Conservation (phyloP, 2,329 filamentous ascomycete species). For the Aspergillus sp. region DNA sequence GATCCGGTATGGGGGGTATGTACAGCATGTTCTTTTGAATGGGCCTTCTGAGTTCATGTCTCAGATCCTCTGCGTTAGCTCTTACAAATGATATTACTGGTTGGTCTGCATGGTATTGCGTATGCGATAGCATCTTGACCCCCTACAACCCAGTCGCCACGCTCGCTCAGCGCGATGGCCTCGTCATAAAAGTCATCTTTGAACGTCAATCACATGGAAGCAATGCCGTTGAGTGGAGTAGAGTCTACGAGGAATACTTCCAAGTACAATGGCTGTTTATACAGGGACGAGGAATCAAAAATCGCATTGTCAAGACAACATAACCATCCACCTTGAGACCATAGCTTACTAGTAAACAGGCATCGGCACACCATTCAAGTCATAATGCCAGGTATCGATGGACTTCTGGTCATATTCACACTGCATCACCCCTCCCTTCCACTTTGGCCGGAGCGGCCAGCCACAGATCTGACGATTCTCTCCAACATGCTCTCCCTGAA, state of each 20-base stretch:
- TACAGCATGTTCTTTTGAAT: no score
- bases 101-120: no score
- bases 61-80: no score
- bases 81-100: no score
- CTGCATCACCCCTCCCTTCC: conserved; percentile 16
- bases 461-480: conserved; percentile 36
- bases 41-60: no score
- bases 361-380: conserved; percentile 15
- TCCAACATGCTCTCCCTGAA: conserved; percentile 28
- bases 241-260: no score
- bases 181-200: no score
- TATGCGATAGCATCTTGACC: no score
- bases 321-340: background rate
- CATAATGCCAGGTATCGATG: conserved; percentile 16
- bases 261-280: no score
- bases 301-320: background rate
- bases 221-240: conserved; percentile 5
- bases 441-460: conserved; percentile 34
- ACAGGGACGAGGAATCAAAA: no score
- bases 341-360: conserved; percentile 12
- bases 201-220: no score
- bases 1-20: no score
- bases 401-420: conserved; percentile 17
- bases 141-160: conserved; percentile 2
- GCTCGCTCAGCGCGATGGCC: conserved; percentile 23